Base-by-base conservation (phyloP, 2,329 filamentous ascomycete species). In the Fusarium brevicatenulatum region DNA sequence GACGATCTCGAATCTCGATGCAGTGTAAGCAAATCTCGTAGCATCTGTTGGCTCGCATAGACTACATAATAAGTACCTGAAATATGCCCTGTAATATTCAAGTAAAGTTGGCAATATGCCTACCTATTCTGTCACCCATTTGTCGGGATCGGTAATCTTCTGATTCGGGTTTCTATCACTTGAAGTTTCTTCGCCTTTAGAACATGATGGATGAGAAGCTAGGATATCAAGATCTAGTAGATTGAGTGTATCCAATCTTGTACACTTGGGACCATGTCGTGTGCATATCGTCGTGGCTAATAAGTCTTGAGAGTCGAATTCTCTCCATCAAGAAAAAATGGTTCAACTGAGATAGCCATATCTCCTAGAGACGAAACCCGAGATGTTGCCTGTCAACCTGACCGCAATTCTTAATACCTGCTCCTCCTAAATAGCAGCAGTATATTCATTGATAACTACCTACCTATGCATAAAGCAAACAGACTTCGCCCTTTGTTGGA, bases 1-100 rank as follows among this genome's bases (percentile, higher is more conserved):
- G 21, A 36, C 47, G 32, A 64, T 56, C 34, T 65, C 28, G 13
- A 65, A 36, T 12, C 34, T 36, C 32, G 19, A 55, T 42, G 34
- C 32, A 13, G 23, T 30, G 28, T 46, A 40, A n/a, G 59, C 46
- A 34, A 64, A 53, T 8, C 2, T 18, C 16, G 25, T 46, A 25
- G n/a, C 37, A 10, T 64, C 10, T 37, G 37, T 23, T 47, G 43
- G n/a, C 39, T 30, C 34, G 50, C 44, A 15, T 63, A 10, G 36
- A 37, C 36, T 19, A 34, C 25, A 64, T 21, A 25, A 19, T 21
- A 21, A 44, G 23, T 44, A 15, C 46, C 40, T 28, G 11, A 19
- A 39, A 32, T 37, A 4, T 52, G 21, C 13, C 61, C n/a, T 63
- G 11, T 13, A 63, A 21, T 9, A 34, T 32, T 32, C 37, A 43